Evolutionary conservation across 2,329 filamentous ascomycete genomes (phyloP), one percentile per base, ranked within the genome.

Genomic region (Fusarium robinianum): DNA sequence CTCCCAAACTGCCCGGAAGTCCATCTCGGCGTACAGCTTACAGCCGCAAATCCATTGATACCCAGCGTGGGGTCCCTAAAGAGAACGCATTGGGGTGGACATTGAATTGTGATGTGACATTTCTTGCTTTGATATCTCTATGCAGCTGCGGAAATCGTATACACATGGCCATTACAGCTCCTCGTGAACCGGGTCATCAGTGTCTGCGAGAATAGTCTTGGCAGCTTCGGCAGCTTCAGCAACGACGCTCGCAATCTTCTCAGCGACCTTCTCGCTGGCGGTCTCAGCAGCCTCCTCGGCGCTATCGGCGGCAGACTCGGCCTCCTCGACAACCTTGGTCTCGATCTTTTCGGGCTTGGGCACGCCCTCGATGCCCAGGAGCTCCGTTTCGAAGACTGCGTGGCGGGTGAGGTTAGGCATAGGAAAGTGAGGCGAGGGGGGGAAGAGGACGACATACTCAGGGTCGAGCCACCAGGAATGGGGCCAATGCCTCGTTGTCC

Each of bases 301-400:
- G 15, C 53, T 55, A 27, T 62, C 57, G 14, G 53, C 48, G 21
- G 51, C 56, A 23, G 43, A 47, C 33, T 67, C 58, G 18, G 57
- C 60, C 25, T 61, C 51, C 29, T 57, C 55, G 12, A 47, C 56
- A 16, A 54, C 39, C 50, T 63, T 62, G 42, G 40, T 40, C 48
- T 63, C 55, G 33, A 62, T 62, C 57, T 72, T 72, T 43, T 69
- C 70, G 34, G 69, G 64, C 12, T 61, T 64, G 9, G 67, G 65
- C 18, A 92, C 87, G 19, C 90, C 90, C 11, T 84, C 76, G 63
- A 97, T 96, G 42, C 80, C 85, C 61, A 96, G 76, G 56, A 97
- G 75, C 72, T 96, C 90, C 31, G 91, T 96, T 75, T 95, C 89
- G 65, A 97, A 96, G 39, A 97, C 83, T 87, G 60, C 31, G 38